These are phyloP conservation scores for Phtheirospermum japonicum DNA, from an alignment of 257 asterid genomes.

Conservation along the genomic window DNA sequence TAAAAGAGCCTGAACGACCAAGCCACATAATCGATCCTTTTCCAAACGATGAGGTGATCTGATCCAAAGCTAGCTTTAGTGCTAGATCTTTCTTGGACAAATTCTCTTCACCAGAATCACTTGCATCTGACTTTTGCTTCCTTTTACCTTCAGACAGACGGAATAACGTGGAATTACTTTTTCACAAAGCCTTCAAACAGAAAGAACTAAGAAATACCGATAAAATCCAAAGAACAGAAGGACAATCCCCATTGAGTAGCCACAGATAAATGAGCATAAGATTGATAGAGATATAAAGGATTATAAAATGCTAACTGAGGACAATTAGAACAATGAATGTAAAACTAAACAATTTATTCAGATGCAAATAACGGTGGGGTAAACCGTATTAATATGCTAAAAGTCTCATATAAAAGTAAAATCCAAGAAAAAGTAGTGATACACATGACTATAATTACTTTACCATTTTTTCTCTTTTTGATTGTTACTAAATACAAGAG, in stretches of 20 bases:
- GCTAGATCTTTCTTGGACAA: conserved; percentile 94
- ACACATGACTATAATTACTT: neutral
- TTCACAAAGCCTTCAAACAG: conserved; percentile 2
- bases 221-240: neutral
- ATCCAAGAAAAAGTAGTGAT: neutral
- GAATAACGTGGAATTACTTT: neutral
- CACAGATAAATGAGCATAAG: conserved; percentile 4
- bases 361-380: neutral
- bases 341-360: conserved; percentile 3
- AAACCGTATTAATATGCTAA: neutral
- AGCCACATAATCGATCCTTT: conserved; percentile 99
- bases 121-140: conserved; percentile 64
- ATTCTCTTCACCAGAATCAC: conserved; percentile 86
- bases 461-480: too few relatives aligned
- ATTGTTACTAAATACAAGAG: too few relatives aligned
- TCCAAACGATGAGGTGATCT: conserved; percentile 75
- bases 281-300: neutral
- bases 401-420: neutral
- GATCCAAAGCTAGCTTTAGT: conserved; percentile 78
- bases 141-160: conserved; percentile 46
- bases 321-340: conserved; percentile 5
- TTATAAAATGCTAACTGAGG: conserved; percentile 6
- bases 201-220: conserved; percentile 8
- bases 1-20: conserved; percentile 58
- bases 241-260: conserved; percentile 22